A percentile compares a stretch with the other conserved stretches of the same genome.
Evolutionary conservation across 2,329 filamentous ascomycete species (phyloP).

Genomic region (Ophiosphaerella narmari): DNA sequence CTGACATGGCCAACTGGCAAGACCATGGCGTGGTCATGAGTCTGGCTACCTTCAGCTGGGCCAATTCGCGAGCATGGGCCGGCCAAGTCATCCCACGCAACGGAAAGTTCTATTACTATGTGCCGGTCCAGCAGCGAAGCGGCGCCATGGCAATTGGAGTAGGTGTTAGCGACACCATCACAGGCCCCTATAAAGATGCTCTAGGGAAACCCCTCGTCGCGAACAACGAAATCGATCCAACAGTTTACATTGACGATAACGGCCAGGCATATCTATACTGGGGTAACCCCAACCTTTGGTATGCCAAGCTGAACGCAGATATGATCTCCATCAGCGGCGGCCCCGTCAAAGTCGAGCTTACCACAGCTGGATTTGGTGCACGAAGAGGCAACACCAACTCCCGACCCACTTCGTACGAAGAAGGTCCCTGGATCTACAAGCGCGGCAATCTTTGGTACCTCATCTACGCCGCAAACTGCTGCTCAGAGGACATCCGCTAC

Average conservation of each 20-base stretch:
- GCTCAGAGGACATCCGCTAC: conserved; percentile 22
- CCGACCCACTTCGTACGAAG: conserved; percentile 13
- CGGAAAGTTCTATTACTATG: conserved; percentile 23
- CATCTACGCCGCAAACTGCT: conserved; percentile 22
- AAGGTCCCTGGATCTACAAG: conserved; percentile 23
- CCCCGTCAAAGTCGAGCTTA: conserved; percentile 11
- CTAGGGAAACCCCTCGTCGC: conserved; percentile 18
- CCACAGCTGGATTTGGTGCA: conserved; percentile 15
- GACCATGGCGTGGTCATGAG: conserved; percentile 18
- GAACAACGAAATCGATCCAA: conserved; percentile 21
- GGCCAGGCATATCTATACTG: conserved; percentile 23
- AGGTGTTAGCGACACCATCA: conserved; percentile 15
- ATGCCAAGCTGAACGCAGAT: conserved; percentile 17
- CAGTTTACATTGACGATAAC: conserved; percentile 20
- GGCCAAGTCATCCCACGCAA: conserved; percentile 19
- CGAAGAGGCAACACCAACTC: conserved; percentile 5
- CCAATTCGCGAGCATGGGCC: conserved; percentile 17
- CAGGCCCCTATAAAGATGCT: conserved; percentile 17
- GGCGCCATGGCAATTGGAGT: conserved; percentile 21
- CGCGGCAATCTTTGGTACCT: conserved; percentile 16
- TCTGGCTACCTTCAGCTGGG: conserved; percentile 17
- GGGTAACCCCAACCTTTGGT: conserved; percentile 19
- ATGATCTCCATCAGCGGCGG: conserved; percentile 19
- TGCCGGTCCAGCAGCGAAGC: conserved; percentile 11
- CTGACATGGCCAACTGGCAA: conserved; percentile 23